Base-by-base conservation (phyloP, 1,284 basidiomycete species). In the Melampsora americana region DNA sequence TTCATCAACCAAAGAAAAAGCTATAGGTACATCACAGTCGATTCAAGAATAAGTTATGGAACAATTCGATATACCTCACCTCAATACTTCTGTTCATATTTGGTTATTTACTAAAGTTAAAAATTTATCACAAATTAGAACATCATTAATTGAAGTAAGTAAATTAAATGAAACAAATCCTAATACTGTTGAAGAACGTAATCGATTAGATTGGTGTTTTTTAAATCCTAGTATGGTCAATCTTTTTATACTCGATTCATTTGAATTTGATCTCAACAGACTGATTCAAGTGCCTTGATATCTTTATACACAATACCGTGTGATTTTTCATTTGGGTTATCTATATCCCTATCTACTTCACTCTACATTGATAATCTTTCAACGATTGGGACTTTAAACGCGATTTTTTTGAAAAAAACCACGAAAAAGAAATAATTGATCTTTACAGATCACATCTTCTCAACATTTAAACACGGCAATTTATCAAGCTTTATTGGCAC, bases 201-300 rank as follows among this genome's bases (percentile, higher is more conserved):
- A 88, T 30, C 86, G 87, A 18, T 86, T 95, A 78, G 92, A 94
- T 81, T 95, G 91, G 84, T 91, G 91, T 0, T 96, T 95, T 83
- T 85, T 97, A 79, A 90, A 95, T 82, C 91, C 91, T 28, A 83
- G 79, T 5, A 80, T 86, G 79, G 87, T 87, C 69, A 82, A 87
- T 81, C 12, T 30, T 53, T 39, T 16, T 23, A 42, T 44, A n/a
- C 61, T 28, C n/a, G 46, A 42, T 30, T 2, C 12, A 5, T 14
- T 7, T 1, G 18, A 11, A 28, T 16, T 32, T 6, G 30, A 46
- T 44, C 32, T 14, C 11, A n/a, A 20, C n/a, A 16, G 12, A 14
- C 68, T 59, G 11, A 3, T 28, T 28, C 28, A 50, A 44, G 11
- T 26, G 35, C 32, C 18, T 56, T 72, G 46, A 46, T 56, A 30